Conservation (phyloP, 2,329 filamentous ascomycete species). For the Trichoderma koningiopsis region DNA sequence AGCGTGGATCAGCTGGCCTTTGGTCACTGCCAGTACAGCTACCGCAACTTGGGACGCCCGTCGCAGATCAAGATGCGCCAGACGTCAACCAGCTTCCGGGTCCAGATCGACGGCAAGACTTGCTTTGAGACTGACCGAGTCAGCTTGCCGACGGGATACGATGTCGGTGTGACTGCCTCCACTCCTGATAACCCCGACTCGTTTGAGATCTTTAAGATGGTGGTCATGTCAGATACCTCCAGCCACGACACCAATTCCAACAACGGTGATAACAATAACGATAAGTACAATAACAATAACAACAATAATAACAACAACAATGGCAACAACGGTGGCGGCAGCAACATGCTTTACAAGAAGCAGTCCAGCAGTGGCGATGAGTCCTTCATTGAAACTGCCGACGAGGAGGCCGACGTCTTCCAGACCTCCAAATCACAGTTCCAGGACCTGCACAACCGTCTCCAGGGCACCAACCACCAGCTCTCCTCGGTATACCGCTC, state of each 20-base stretch:
- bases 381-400: slow-evolving; percentile 47
- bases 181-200: slow-evolving; percentile 91
- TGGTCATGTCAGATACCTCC: slow-evolving; percentile 62
- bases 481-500: slow-evolving; percentile 63
- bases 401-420: slow-evolving; percentile 51
- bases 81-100: slow-evolving; percentile 66
- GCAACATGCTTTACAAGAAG: slow-evolving; percentile 34
- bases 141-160: slow-evolving; percentile 75
- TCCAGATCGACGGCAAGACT: slow-evolving; percentile 74
- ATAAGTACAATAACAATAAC: slow-evolving; percentile 44
- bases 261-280: slow-evolving; percentile 17
- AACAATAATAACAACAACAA: slow-evolving; percentile 41
- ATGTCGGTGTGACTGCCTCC: slow-evolving; percentile 83
- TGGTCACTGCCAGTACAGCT: slow-evolving; percentile 86
- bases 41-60: slow-evolving; percentile 87
- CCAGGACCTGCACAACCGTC: slow-evolving; percentile 78
- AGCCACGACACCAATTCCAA: slow-evolving; percentile 27
- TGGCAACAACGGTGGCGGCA: slow-evolving; percentile 35
- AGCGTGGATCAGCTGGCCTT: slow-evolving; percentile 86
- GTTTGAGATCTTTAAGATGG: slow-evolving; percentile 88
- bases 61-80: slow-evolving; percentile 76
- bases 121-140: slow-evolving; percentile 88
- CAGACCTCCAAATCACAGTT: slow-evolving; percentile 66
- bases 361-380: slow-evolving; percentile 35
- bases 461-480: slow-evolving; percentile 73